These are phyloP conservation scores for Hondaea fermentalgiana DNA, from an alignment of 108 stramenopile species.

Conservation along the genomic window DNA sequence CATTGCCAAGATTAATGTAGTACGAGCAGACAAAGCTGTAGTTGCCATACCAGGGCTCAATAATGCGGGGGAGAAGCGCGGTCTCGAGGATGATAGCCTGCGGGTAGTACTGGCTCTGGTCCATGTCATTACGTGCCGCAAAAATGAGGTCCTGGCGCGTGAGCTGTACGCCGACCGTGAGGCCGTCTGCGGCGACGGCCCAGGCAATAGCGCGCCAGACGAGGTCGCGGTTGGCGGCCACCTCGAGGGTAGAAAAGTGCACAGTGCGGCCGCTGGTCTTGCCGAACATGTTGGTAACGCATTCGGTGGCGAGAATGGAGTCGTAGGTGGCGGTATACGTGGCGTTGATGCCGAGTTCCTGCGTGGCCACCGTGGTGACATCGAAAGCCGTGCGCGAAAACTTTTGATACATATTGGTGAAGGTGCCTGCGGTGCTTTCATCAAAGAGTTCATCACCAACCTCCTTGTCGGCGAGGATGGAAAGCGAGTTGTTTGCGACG, in stretches of 20 bases:
- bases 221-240: background rate
- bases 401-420: background rate
- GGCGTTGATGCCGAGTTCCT: background rate
- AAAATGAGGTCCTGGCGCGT: background rate
- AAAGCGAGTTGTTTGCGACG: background rate
- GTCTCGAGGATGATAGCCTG: background rate
- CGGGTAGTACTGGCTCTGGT: background rate
- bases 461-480: background rate
- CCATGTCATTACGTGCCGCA: background rate
- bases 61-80: background rate
- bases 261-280: background rate
- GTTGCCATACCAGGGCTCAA: constrained; percentile 10
- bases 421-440: background rate
- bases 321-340: background rate
- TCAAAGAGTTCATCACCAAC: background rate
- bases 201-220: background rate
- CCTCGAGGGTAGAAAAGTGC: background rate
- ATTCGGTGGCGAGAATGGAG: background rate
- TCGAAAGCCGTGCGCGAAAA: background rate
- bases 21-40: constrained; percentile 6
- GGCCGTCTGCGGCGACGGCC: background rate
- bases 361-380: background rate
- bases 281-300: background rate
- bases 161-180: background rate
- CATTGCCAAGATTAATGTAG: constrained; percentile 3